Base-by-base conservation (phyloP, 495 filamentous ascomycete genomes). In the Hypoxylon fuscum region DNA sequence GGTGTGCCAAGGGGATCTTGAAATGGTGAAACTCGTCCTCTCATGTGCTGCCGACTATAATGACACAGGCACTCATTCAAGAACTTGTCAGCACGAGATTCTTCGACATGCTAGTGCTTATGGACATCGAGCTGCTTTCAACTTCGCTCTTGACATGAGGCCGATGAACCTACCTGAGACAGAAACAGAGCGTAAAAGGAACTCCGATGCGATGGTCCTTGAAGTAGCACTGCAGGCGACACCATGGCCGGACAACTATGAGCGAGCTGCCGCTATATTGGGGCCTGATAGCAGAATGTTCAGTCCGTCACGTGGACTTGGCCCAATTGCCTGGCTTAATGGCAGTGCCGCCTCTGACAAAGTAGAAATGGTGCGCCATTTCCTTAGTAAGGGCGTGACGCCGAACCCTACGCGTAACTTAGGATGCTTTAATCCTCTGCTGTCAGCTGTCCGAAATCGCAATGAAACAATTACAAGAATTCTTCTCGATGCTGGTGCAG, bases 121-220 rank as follows among this genome's bases (percentile, higher is more conserved):
- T 8, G 40, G 48, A 9, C 38, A 59, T 25, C 37, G 17, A 17
- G 56, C 47, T 6, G 18, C 17, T 11, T 52, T 60, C 47, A 27
- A 60, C 29, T 52, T 60, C 23, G 56, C 38, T 2, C 38, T 60
- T 20, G 37, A 60, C 25, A 37, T 5, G 8, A 51, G 14, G n/a
- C 47, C 47, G 1, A 29, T 53, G 7, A 10, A 27, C n/a, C 25
- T 45, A n/a, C 5, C 20, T 3, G 45, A 50, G 44, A 34, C 25
- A 2, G 55, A 21, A 2, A 23, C 22, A 2, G 10, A 22, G 31
- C 3, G 8, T 11, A 10, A 11, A 11, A 34, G 4, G 3, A 10
- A 34, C 2, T 34, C 10, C 31, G 3, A 34, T 2, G 31, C 31
- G 31, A 34, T 11, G 8, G 31, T 3, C n/a, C n/a, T n/a, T n/a